These are phyloP conservation scores for Candida tallmaniae DNA, from an alignment of 805 yeast species.

Conservation along the genomic window DNA sequence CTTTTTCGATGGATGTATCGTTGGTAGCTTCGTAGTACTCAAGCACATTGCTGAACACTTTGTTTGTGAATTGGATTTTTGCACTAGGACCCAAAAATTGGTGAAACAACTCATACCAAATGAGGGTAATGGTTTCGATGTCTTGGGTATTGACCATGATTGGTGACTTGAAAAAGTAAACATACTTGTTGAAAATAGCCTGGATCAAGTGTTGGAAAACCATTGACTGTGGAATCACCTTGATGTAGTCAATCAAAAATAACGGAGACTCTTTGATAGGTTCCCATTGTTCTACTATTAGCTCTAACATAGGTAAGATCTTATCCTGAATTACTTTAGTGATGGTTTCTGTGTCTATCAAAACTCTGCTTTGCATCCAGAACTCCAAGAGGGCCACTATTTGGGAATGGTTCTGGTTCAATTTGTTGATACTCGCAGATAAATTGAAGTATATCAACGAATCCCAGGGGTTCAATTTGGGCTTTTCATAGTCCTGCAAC, in stretches of 20 bases:
- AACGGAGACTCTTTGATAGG: conserved; percentile 13
- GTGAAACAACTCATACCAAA: conserved; percentile 9
- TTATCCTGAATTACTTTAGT: conserved; percentile 14
- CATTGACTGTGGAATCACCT: conserved; percentile 9
- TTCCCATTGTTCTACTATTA: conserved; percentile 14
- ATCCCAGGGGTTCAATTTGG: conserved; percentile 16
- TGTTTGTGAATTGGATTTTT: neutral
- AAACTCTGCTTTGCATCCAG: conserved; percentile 15
- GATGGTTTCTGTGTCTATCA: conserved; percentile 10
- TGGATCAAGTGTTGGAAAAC: conserved; percentile 5
- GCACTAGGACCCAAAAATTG: conserved; percentile 4
- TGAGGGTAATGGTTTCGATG: conserved; percentile 1
- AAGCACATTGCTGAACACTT: conserved; percentile 1
- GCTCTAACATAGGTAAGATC: conserved; percentile 15
- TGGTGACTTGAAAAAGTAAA: conserved; percentile 6
- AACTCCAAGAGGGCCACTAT: conserved; percentile 12
- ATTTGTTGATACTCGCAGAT: neutral
- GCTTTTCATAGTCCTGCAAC: conserved; percentile 3
- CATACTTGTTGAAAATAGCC: conserved; percentile 8
- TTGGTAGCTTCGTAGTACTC: neutral
- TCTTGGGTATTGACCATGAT: neutral
- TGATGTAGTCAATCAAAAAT: conserved; percentile 18
- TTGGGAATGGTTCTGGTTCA: conserved; percentile 2
- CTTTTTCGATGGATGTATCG: neutral
- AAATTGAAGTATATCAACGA: conserved; percentile 13